Conservation (phyloP, 805 yeast species). For the Saccharomycopsis vini region DNA sequence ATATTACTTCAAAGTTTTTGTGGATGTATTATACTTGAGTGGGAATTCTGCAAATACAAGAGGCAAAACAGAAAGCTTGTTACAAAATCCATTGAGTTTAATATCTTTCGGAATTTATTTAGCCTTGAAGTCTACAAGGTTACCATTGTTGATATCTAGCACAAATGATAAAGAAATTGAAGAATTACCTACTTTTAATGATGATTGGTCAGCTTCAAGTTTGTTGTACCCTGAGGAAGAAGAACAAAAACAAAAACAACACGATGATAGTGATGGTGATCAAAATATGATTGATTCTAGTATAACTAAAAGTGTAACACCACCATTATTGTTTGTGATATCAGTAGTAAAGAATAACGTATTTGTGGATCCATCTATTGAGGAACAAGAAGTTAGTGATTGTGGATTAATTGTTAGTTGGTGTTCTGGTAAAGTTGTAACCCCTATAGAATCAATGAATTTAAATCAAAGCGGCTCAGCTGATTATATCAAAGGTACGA, state of each 20-base stretch:
- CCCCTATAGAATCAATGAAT: conserved; percentile 68
- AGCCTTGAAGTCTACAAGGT: conserved; percentile 68
- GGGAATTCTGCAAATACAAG: conserved; percentile 33
- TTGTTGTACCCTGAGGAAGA: conserved; percentile 33
- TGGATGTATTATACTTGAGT: conserved; percentile 75
- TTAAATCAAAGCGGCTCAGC: conserved; percentile 34
- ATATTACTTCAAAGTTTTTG: conserved; percentile 66
- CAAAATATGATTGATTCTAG: neutral
- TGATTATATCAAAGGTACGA: conserved; percentile 44
- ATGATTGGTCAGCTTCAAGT: conserved; percentile 60
- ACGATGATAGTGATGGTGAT: conserved; percentile 20
- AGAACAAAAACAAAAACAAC: too few species aligned
- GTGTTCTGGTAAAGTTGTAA: conserved; percentile 53
- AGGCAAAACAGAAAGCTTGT: conserved; percentile 8
- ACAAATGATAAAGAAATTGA: conserved; percentile 41
- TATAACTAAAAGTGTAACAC: conserved; percentile 26
- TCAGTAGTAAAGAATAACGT: conserved; percentile 64
- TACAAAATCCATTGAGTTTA: conserved; percentile 53
- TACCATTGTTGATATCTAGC: conserved; percentile 65
- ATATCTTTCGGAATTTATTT: conserved; percentile 73
- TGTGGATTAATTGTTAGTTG: conserved; percentile 72
- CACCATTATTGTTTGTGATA: conserved; percentile 69
- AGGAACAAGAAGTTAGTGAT: conserved; percentile 82
- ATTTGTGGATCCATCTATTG: conserved; percentile 78
- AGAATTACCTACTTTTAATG: conserved; percentile 85